phyloP scores from a whole-genome alignment of 1,139 yeast species.

The Yamadazyma sp. region DNA sequence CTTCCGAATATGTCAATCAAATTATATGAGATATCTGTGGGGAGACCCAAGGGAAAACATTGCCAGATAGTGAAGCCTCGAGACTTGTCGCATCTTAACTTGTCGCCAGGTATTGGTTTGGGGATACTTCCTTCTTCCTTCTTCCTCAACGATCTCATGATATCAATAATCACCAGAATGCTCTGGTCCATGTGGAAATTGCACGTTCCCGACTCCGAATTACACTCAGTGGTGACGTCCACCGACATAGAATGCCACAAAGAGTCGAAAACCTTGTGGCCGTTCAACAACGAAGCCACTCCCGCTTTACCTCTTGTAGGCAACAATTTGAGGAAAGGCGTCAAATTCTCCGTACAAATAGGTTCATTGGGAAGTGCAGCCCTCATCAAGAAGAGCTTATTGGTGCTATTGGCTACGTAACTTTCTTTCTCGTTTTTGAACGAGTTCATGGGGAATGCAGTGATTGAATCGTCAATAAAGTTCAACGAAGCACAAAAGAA shows the following conservation, averaged over 20 bases:
- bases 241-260: conserved; percentile 94
- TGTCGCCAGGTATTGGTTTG: conserved; percentile 67
- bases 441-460: conserved; percentile 63
- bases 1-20: conserved; percentile 72
- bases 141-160: conserved; percentile 65
- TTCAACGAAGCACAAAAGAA: conserved; percentile 94
- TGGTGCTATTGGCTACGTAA: conserved; percentile 24
- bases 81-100: conserved; percentile 67
- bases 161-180: conserved; percentile 74
- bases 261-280: conserved; percentile 94
- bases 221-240: conserved; percentile 68
- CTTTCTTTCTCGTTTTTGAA: conserved; percentile 12
- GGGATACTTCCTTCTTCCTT: conserved; percentile 69
- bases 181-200: conserved; percentile 61
- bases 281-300: conserved; percentile 79
- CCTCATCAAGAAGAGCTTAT: conserved; percentile 58
- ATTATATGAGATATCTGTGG: conserved; percentile 51
- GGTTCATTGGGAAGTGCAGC: conserved; percentile 96
- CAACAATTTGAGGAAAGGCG: conserved; percentile 85
- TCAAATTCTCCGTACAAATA: conserved; percentile 93
- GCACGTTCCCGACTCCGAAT: conserved; percentile 33
- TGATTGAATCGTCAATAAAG: conserved; percentile 76
- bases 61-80: conserved; percentile 62
- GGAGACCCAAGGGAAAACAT: conserved; percentile 75
- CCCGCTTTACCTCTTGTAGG: conserved; percentile 96